Base-by-base conservation (phyloP, 2,329 filamentous ascomycete genomes). In the Colletotrichum sojae region DNA sequence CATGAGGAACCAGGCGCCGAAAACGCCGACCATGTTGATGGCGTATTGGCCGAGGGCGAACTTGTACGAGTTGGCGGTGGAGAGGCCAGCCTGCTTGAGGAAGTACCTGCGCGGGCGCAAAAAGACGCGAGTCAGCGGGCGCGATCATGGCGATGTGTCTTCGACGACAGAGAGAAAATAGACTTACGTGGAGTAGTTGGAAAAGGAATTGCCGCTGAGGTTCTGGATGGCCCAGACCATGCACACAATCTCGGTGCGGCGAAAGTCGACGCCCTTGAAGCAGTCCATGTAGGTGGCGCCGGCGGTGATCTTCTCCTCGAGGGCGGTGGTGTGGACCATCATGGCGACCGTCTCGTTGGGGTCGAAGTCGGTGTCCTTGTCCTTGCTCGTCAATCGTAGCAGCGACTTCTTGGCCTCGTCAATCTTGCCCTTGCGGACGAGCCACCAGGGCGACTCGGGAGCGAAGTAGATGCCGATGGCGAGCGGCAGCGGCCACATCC, bases 321-420 rank as follows among this genome's bases (percentile, higher is more conserved):
- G 83, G 0, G 92, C 91, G 0, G 92, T 95, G 0, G 94, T 97
- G 77, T 97, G 93, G 1, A 94, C 89, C 92, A 97, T 97, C 93
- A 97, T 97, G 74, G 93, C 91, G 57, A 97, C 85, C 0, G 93
- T 96, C 81, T 96, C 93, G 71, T 97, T 92, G 12, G 92, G 88
- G 75, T 97, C 89, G 74, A 96, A 95, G 69, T 91, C 87, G 1
- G 89, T 91, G 69, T 94, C 90, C 62, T 84, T 83, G 71, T 89
- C 83, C 15, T 84, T 74, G 74, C 86, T 91, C 5, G 91, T 93
- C 20, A 94, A 82, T 4, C 91, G 89, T 56, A 91, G 82, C 20
- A 94, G 84, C 1, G 91, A 83, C 54, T 83, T 81, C 81, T 92
- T 92, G 36, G 92, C 92, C 16, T 92, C 89, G 9, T 89, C 87